phyloP scores from a whole-genome alignment of 805 yeast genomes.

The Ogataea nitratoaversa region DNA sequence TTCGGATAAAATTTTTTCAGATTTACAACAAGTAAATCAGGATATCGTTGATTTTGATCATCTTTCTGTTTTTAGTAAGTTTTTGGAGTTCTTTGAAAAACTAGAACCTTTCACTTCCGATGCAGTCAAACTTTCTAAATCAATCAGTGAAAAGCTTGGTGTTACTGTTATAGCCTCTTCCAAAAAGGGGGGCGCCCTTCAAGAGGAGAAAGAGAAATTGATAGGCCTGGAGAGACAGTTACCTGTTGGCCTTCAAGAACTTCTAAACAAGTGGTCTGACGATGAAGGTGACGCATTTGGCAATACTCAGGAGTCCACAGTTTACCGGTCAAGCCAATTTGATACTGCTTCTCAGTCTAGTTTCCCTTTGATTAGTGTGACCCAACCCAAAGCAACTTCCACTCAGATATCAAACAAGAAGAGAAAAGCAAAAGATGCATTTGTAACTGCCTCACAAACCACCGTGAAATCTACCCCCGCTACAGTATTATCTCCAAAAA shows the following conservation, averaged over 20 bases:
- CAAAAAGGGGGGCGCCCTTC: neutral
- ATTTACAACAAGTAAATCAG: slow-evolving; percentile 2
- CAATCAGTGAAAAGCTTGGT: slow-evolving; percentile 10
- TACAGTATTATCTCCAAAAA: neutral
- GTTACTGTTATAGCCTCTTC: slow-evolving; percentile 7
- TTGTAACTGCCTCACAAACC: neutral
- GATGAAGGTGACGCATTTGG: slow-evolving; percentile 1
- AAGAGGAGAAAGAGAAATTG: slow-evolving; percentile 4
- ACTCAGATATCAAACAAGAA: neutral
- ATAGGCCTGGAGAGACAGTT: slow-evolving; percentile 1
- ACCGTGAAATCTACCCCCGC: neutral
- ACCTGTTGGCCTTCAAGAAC: slow-evolving; percentile 6
- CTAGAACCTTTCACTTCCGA: slow-evolving; percentile 8
- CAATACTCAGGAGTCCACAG: neutral
- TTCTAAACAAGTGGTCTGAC: slow-evolving; percentile 18
- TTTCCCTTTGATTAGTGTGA: slow-evolving; percentile 8
- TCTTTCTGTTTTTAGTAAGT: slow-evolving; percentile 3
- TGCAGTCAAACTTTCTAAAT: slow-evolving; percentile 1
- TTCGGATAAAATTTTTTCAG: slow-evolving; percentile 11
- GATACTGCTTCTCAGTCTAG: slow-evolving; percentile 1
- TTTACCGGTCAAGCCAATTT: neutral
- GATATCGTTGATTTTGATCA: slow-evolving; percentile 1
- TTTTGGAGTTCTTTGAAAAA: slow-evolving; percentile 5
- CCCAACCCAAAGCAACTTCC: slow-evolving; percentile 2
- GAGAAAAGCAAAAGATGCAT: neutral